Evolutionary conservation across 352 stramenopile genomes (phyloP).

Genomic region (Plasmopara halstedii): DNA sequence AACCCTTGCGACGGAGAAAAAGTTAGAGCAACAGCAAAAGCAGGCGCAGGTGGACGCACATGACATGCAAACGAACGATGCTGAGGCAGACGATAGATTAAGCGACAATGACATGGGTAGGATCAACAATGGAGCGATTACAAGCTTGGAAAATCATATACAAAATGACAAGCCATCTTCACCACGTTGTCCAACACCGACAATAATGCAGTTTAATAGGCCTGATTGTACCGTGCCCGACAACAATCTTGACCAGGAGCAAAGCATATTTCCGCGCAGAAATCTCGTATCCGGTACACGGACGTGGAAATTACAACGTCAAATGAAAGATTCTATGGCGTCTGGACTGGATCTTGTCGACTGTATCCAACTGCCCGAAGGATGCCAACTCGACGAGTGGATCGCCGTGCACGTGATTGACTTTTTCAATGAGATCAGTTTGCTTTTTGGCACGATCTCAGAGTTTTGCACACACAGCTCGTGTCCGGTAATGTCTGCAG

Average conservation of each 20-base stretch:
- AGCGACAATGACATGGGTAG: slow-evolving; percentile 4
- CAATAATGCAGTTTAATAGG: slow-evolving; percentile 5
- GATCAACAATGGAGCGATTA: slow-evolving; percentile 21
- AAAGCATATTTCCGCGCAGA: slow-evolving; percentile 43
- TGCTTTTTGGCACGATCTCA: slow-evolving; percentile 86
- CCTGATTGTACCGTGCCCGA: slow-evolving; percentile 32
- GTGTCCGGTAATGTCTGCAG: slow-evolving; percentile 68
- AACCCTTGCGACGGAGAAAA: slow-evolving; percentile 6
- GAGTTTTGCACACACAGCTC: slow-evolving; percentile 63
- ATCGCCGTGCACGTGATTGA: slow-evolving; percentile 78
- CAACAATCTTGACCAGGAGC: slow-evolving; percentile 44
- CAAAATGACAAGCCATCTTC: slow-evolving; percentile 15
- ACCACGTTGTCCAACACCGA: slow-evolving; percentile 9
- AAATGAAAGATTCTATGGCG: slow-evolving; percentile 67
- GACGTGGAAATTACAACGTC: slow-evolving; percentile 59
- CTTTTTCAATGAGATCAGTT: slow-evolving; percentile 91
- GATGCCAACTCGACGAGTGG: slow-evolving; percentile 57
- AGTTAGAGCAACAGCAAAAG: slow-evolving; percentile 4
- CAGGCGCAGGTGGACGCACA: background rate
- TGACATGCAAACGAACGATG: slow-evolving; percentile 5
- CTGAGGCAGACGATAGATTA: slow-evolving; percentile 4
- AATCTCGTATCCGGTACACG: slow-evolving; percentile 49
- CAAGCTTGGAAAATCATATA: slow-evolving; percentile 6
- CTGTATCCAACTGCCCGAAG: slow-evolving; percentile 57
- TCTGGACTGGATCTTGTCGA: slow-evolving; percentile 45